Base-by-base conservation (phyloP, 306 rosid species). In the Psophocarpus tetragonolobus region DNA sequence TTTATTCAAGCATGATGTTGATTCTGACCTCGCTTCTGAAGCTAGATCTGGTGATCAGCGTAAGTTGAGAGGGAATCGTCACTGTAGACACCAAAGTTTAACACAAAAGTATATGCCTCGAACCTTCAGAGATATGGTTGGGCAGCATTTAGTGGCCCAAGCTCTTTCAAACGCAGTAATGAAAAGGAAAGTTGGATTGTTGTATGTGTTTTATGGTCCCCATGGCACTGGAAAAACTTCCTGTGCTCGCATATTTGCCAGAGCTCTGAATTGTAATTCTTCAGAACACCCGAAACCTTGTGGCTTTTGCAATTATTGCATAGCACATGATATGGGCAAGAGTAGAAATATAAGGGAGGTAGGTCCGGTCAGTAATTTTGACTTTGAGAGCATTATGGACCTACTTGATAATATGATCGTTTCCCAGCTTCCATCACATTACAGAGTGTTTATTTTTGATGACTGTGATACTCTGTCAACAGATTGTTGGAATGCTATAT, bases 201-300 rank as follows among this genome's bases (percentile, higher is more conserved):
- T 96, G 23, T 96, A 96, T 78, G 96, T 92, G 73, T 96, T 96
- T 87, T 87, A 92, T 66, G 99, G 99, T 73, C 98, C 99, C 60
- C 99, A 90, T 81, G 99, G 99, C 54, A 96, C 98, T 1, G 99
- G 99, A 30, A 96, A 96, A 80, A 96, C 98, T 10, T 92, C 99
- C 1, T 88, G 90, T 72, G 99, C 99, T 72, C 98, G 96, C 20
- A 84, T 96, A 72, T 91, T 96, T 84, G 91, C 99, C 13, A 86
- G 92, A 86, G 97, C 99, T 82, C 84, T 96, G 77, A 96, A 91
- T 85, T 96, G 99, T 84, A 93, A 78, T 82, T 88, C 99, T 74
- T 38, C 84, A 54, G 98, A 91, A 44, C 93, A 84, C 82, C 87
- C 88, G 15, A 92, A 90, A 76, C 98, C 99, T 73, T 96, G 99